Base-by-base conservation (phyloP, 805 yeast genomes). In the Kuraishia borneana region DNA sequence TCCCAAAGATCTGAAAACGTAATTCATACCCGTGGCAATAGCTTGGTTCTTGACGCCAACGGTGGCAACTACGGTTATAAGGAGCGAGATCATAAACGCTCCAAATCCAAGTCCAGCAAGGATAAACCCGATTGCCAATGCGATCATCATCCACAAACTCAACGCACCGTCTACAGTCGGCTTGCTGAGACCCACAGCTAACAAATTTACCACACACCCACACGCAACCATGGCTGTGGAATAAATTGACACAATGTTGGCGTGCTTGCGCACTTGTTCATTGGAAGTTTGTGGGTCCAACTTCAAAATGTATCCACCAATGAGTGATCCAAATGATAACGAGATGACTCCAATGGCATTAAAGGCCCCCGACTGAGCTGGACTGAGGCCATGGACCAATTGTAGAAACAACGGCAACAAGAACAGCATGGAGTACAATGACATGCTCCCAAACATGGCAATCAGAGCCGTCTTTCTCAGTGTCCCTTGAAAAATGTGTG, bases 1-100 rank as follows among this genome's bases (percentile, higher is more conserved):
- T 14, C 73, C 74, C 33, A 65, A 50, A 3, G 74, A 66, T 41
- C 73, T 54, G 55, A 69, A 67, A 34, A 68, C 45, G 39, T 68
- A 67, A 43, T 63, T 66, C 52, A 67, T 57, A 29, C 73, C 72
- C 1, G 69, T 65, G 33, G 65, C 63, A 2, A 66, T 53, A 10
- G 70, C 72, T 45, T 67, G 74, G 36, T 61, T 57, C 19, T 63
- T 56, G 34, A 54, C 48, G 5, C 68, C 68, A 21, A 65, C 63
- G 14, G 58, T 53, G 32, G 61, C 67, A 12, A 68, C 68, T 25
- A 63, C 66, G 33, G 66, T 50, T 25, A 65, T 51, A 26, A 59
- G 39, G 6, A 61, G 41, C 16, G 65, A 56, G 16, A 63, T 69
- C 25, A 57, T 38, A 34, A 60, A 61, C 14, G 59, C 54, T 20